A percentile compares a stretch with the other conserved stretches of the same genome.
These are phyloP conservation scores for Betula pendula DNA, from an alignment of 306 rosid genomes.

Conservation along the genomic window DNA sequence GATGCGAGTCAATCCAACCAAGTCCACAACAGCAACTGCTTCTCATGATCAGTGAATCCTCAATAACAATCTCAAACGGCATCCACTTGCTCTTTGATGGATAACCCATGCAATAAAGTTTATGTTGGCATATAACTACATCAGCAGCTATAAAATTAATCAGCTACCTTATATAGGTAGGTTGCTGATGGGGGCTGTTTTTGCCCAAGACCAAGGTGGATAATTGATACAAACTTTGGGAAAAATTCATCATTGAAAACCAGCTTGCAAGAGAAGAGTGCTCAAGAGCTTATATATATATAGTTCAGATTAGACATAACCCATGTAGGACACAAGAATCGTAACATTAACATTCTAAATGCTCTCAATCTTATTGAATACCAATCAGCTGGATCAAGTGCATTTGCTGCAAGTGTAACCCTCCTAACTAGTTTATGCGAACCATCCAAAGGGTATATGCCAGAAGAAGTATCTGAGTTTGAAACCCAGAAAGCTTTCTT, in stretches of 20 bases:
- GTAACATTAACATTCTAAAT: constrained; percentile 32
- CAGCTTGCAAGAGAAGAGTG: too few relatives aligned
- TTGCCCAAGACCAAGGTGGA: constrained; percentile 28
- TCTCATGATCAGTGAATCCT: constrained; percentile 27
- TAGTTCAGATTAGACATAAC: too few relatives aligned
- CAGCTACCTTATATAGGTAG: constrained; percentile 20
- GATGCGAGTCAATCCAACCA: constrained; percentile 34
- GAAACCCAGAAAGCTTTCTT: constrained; percentile 21
- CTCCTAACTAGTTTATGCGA: constrained; percentile 33
- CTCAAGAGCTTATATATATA: too few relatives aligned
- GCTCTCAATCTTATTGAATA: constrained; percentile 17
- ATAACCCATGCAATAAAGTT: constrained; percentile 23
- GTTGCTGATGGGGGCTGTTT: constrained; percentile 26
- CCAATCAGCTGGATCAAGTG: constrained; percentile 28
- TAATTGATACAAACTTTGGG: too few relatives aligned
- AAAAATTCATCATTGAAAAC: too few relatives aligned
- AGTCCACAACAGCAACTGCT: constrained; percentile 22
- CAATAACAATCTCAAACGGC: constrained; percentile 34
- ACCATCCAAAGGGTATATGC: constrained; percentile 17
- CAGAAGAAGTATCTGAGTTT: constrained; percentile 33
- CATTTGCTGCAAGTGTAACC: constrained; percentile 29
- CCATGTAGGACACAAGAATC: too few relatives aligned
- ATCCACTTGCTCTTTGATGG: constrained; percentile 35
- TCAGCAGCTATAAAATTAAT: constrained; percentile 30
- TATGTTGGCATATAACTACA: constrained; percentile 31